Evolutionary conservation across 2,329 filamentous ascomycete genomes (phyloP).

Genomic region (Tricladium varicosporioides): DNA sequence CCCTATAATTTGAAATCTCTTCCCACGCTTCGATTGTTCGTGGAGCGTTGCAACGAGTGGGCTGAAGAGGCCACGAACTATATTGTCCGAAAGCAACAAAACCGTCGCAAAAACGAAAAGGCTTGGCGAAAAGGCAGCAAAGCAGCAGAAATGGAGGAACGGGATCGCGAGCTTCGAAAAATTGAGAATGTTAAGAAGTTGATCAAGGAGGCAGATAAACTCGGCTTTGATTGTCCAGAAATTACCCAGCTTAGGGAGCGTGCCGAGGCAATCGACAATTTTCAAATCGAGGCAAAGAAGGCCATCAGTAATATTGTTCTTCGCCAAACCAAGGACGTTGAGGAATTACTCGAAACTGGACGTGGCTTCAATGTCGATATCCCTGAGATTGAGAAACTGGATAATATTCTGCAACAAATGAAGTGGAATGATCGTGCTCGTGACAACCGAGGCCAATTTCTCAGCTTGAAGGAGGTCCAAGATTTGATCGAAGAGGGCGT

Average conservation of each 20-base stretch:
- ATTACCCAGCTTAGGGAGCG: constrained; percentile 84
- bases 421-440: constrained; percentile 84
- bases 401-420: constrained; percentile 77
- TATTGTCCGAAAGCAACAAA: constrained; percentile 96
- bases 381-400: constrained; percentile 80
- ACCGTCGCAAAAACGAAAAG: constrained; percentile 91
- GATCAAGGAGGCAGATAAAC: constrained; percentile 74
- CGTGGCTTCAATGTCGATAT: constrained; percentile 89
- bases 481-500: constrained; percentile 76
- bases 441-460: constrained; percentile 58
- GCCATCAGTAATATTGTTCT: constrained; percentile 66
- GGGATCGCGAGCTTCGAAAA: constrained; percentile 79
- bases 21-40: constrained; percentile 79
- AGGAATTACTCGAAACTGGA: constrained; percentile 87
- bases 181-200: constrained; percentile 86
- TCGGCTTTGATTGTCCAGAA: constrained; percentile 92
- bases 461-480: constrained; percentile 75
- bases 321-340: constrained; percentile 70
- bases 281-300: constrained; percentile 71
- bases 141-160: constrained; percentile 79
- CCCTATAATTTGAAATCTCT: constrained; percentile 85
- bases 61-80: constrained; percentile 96
- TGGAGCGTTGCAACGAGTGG: constrained; percentile 96
- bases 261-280: constrained; percentile 78
- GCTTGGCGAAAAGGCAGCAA: constrained; percentile 75